Base-by-base conservation (phyloP, 768 basidiomycete genomes). In the Omphalotus guepiniiformis region DNA sequence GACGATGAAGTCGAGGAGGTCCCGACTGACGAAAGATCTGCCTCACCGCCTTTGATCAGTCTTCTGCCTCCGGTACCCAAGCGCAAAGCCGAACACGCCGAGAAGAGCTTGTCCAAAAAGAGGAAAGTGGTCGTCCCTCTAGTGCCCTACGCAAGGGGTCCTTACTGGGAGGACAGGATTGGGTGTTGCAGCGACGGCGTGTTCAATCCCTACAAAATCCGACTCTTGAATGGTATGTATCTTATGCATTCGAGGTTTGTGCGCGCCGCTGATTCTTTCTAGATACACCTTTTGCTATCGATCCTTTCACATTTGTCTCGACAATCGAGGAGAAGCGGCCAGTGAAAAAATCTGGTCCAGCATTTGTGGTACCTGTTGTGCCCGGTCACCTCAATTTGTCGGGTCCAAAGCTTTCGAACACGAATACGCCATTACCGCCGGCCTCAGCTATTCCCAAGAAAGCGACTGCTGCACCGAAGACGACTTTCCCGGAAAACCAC, bases 111-210 rank as follows among this genome's bases (percentile, higher is more conserved):
- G 7, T 71, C 69, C 29, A 90, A 89, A 71, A 89, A 83, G 61
- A 75, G 88, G 56, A 87, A 85, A 53, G 77, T 84, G 13, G 83
- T 92, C 22, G 71, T 85, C 3, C 88, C 85, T 2, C 75, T 97
- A 12, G 77, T 91, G 3, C 85, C 92, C 13, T 90, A 85, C 54
- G 71, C 75, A 16, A 91, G 84, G 62, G 93, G 93, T 3, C 92
- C 93, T 23, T 76, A 76, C 49, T 93, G 85, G 82, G 93, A 95
- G 62, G 63, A 71, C 1, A 63, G 61, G 9, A 70, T 94, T 49
- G 87, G 88, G 2, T 66, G 75, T 16, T 84, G 84, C 58, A 73
- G 77, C 35, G 80, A 82, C 50, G 82, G 84, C 37, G 76, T 83
- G 5, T 85, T 95, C 63, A 78, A 78, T 23, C 68, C 74, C 21